phyloP scores from a whole-genome alignment of 768 basidiomycete species.

The Russula olivacea region DNA sequence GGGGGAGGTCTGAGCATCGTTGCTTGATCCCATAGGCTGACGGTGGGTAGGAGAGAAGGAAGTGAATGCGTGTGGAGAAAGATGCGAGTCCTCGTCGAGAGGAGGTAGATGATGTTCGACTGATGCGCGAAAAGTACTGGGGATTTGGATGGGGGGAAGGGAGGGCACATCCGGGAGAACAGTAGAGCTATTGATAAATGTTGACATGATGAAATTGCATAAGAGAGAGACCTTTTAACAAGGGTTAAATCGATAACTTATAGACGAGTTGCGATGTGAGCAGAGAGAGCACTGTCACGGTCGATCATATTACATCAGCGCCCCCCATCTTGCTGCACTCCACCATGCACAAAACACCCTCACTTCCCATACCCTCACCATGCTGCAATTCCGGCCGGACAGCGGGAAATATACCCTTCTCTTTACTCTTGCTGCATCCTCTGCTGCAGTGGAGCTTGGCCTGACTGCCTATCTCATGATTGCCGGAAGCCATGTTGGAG shows the following conservation, averaged over 20 bases:
- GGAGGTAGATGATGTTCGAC: constrained; percentile 32
- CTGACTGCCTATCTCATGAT: constrained; percentile 64
- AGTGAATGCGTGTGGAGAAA: constrained; percentile 28
- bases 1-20: constrained; percentile 26
- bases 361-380: background rate
- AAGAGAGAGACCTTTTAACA: constrained; percentile 8
- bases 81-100: constrained; percentile 38
- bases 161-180: constrained; percentile 37
- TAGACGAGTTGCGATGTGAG: background rate
- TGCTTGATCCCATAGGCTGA: constrained; percentile 26
- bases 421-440: constrained; percentile 53
- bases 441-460: constrained; percentile 66
- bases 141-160: constrained; percentile 43
- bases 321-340: background rate
- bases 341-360: background rate
- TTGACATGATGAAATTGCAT: constrained; percentile 26
- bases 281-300: no score
- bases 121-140: constrained; percentile 30
- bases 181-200: constrained; percentile 28
- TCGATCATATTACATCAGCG: constrained; percentile 18
- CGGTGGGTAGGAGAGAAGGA: constrained; percentile 27
- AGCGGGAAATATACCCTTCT: constrained; percentile 31
- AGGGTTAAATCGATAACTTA: constrained; percentile 14
- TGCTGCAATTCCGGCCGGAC: background rate
- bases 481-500: background rate